Conservation (phyloP, 2,329 filamentous ascomycete species). For the Penicillium italicum region DNA sequence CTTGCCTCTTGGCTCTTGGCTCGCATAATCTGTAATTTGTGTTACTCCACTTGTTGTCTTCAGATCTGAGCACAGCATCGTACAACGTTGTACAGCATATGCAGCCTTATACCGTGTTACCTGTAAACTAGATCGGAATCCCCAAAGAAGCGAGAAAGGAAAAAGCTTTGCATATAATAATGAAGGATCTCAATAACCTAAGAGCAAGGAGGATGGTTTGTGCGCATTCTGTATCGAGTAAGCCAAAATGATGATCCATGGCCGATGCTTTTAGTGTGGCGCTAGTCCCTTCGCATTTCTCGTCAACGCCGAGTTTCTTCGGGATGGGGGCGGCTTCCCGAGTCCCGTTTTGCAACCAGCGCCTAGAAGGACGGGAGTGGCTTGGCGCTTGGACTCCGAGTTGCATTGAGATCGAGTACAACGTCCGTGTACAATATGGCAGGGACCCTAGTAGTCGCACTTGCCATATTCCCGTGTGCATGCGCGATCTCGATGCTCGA, state of each 20-base stretch:
- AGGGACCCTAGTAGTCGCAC: background rate
- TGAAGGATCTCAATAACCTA: background rate
- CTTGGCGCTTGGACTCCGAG: constrained; percentile 1
- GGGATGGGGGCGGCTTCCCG: constrained; percentile 8
- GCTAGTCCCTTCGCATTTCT: background rate
- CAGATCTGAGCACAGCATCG: background rate
- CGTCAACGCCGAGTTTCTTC: constrained; percentile 1
- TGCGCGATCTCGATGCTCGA: background rate
- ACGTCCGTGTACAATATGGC: background rate
- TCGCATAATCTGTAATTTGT: background rate
- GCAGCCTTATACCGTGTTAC: background rate
- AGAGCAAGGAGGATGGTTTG: constrained; percentile 1
- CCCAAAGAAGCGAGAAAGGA: background rate
- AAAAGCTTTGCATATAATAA: background rate
- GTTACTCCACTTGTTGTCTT: background rate
- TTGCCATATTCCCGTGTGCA: background rate
- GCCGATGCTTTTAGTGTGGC: background rate
- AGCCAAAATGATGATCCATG: background rate
- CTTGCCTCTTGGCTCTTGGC: constrained; percentile 2
- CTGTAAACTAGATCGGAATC: background rate
- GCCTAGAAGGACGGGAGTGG: constrained; percentile 4
- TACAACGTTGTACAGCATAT: background rate
- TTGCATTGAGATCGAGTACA: constrained; percentile 1
- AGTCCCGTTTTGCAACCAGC: background rate
- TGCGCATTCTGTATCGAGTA: constrained; percentile 3